These are phyloP conservation scores for Saturnispora silvae DNA, from an alignment of 805 yeast genomes.

Conservation along the genomic window DNA sequence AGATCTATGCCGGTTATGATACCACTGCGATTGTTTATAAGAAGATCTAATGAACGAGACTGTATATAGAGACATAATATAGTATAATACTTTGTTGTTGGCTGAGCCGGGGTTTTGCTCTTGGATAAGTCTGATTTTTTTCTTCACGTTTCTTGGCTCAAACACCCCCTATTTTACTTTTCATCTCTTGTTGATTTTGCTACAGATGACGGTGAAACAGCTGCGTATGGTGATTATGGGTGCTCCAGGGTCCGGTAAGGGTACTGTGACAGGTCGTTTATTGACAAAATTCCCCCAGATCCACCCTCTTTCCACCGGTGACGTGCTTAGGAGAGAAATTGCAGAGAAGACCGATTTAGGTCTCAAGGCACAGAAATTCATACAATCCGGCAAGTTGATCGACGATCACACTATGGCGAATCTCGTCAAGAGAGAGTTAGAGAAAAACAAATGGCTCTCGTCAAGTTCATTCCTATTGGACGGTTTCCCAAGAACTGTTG, in stretches of 20 bases:
- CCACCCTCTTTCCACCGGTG: constrained; percentile 71
- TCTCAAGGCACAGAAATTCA: constrained; percentile 40
- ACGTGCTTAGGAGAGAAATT: constrained; percentile 63
- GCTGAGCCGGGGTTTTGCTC: too few species aligned
- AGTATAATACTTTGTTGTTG: too few species aligned
- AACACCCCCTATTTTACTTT: too few species aligned
- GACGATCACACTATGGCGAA: constrained; percentile 64
- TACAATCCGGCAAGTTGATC: constrained; percentile 54
- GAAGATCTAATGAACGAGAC: background rate
- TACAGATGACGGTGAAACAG: constrained; percentile 27
- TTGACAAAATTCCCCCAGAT: constrained; percentile 42
- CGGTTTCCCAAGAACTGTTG: constrained; percentile 80
- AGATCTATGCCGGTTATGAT: constrained; percentile 7
- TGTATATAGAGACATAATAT: background rate
- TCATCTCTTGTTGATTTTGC: too few species aligned
- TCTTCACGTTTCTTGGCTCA: too few species aligned
- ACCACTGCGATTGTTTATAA: constrained; percentile 8
- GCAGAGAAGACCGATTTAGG: constrained; percentile 45
- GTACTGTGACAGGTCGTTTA: constrained; percentile 70
- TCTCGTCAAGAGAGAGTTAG: constrained; percentile 43
- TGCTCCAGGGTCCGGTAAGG: constrained; percentile 95
- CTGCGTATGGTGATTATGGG: constrained; percentile 68
- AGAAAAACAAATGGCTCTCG: constrained; percentile 31
- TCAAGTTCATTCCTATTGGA: constrained; percentile 65
- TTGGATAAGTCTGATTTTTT: too few species aligned